Conservation (phyloP, 768 basidiomycete genomes). For the Termitomyces sp. region DNA sequence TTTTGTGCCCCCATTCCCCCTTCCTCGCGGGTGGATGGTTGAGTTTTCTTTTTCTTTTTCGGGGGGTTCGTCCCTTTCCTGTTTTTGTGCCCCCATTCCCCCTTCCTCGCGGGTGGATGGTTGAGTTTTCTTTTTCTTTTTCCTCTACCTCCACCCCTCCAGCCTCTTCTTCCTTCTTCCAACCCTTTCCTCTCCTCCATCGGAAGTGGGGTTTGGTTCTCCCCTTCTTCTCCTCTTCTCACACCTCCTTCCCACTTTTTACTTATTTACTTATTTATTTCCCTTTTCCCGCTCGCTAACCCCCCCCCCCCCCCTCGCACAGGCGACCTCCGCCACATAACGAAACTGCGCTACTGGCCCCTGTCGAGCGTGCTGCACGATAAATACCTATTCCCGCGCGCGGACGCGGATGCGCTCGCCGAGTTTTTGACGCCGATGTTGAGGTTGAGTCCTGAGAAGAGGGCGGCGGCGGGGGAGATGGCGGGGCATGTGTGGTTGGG, state of each 20-base stretch:
- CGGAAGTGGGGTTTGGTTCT: no score
- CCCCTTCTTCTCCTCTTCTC: no score
- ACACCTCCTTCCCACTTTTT: no score
- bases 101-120: no score
- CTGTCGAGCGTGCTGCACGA: slow-evolving; percentile 80
- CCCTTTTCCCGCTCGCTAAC: no score
- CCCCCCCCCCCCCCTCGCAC: not conserved
- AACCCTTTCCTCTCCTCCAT: no score
- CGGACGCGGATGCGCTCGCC: slow-evolving; percentile 78
- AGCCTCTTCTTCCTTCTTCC: no score
- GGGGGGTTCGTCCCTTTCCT: no score
- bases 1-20: not conserved
- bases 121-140: not conserved
- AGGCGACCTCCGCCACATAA: slow-evolving; percentile 90
- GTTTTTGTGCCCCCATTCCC: not conserved
- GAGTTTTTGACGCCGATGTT: slow-evolving; percentile 90
- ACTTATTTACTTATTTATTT: no score
- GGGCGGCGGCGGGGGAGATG: slow-evolving; percentile 86
- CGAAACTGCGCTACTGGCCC: slow-evolving; percentile 91
- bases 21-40: no score
- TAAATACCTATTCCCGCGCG: slow-evolving; percentile 89
- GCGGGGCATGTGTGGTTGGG: slow-evolving; percentile 85
- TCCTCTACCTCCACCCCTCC: not conserved
- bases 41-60: not conserved
- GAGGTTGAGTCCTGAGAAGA: slow-evolving; percentile 80